These are phyloP conservation scores for Colletotrichum magnum DNA, from an alignment of 2,329 filamentous ascomycete species.

Conservation along the genomic window DNA sequence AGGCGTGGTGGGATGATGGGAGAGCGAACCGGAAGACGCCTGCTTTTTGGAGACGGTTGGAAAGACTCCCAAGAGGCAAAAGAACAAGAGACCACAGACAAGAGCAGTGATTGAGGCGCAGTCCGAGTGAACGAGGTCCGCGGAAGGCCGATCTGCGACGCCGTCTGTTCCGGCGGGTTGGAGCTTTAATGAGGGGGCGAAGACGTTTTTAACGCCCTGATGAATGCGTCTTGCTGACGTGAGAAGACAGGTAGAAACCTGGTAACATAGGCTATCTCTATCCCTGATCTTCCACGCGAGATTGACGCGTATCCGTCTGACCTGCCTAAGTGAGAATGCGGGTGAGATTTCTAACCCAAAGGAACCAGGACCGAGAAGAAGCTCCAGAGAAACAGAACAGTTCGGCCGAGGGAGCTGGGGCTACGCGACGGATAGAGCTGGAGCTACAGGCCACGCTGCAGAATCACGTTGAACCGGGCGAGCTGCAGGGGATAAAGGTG, in stretches of 20 bases:
- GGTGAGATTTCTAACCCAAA: too few species aligned
- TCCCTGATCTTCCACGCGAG: too few species aligned
- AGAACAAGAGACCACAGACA: not conserved
- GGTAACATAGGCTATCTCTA: too few species aligned
- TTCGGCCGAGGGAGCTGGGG: not conserved
- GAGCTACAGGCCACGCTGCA: not conserved
- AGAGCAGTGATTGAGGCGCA: not conserved
- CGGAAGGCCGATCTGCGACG: slow-evolving; percentile 36
- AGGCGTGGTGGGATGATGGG: slow-evolving; percentile 5
- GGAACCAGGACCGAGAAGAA: too few species aligned
- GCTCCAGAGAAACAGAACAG: not conserved
- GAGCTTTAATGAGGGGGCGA: slow-evolving; percentile 6
- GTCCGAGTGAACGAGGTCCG: slow-evolving; percentile 9
- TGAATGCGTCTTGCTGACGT: too few species aligned
- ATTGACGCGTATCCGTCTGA: too few species aligned
- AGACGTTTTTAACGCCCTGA: too few species aligned
- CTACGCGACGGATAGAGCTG: not conserved
- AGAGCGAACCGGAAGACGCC: not conserved
- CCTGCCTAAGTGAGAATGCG: too few species aligned
- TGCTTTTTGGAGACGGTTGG: slow-evolving; percentile 3
- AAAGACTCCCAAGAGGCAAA: not conserved
- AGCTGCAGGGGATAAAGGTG: slow-evolving; percentile 15
- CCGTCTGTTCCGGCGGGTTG: slow-evolving; percentile 20
- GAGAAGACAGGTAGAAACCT: too few species aligned
- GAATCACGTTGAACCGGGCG: not conserved